A percentile compares a stretch with the other conserved stretches of the same genome.
Conservation (phyloP, 2,329 filamentous ascomycete species). For the Trichoderma sp. region DNA sequence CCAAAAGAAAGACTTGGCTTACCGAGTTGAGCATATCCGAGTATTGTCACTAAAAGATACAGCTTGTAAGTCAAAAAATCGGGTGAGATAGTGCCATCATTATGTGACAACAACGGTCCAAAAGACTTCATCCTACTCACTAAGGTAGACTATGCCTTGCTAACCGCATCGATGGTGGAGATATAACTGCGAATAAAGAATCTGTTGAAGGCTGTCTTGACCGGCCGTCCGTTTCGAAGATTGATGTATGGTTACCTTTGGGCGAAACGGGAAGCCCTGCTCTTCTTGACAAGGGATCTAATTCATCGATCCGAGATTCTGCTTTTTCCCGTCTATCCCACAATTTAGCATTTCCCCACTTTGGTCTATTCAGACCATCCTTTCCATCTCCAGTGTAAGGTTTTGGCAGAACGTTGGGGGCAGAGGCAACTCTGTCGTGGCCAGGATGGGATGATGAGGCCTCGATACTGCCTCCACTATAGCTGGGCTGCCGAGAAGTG, state of each 20-base stretch:
- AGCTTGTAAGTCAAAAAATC: neutral
- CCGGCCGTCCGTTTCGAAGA: slow-evolving; percentile 34
- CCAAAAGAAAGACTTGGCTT: neutral
- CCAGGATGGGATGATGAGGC: slow-evolving; percentile 29
- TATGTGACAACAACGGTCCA: neutral
- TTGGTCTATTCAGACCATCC: slow-evolving; percentile 20
- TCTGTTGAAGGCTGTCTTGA: slow-evolving; percentile 37
- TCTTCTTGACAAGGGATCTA: slow-evolving; percentile 38
- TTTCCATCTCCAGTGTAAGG: slow-evolving; percentile 41
- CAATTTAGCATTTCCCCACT: slow-evolving; percentile 43
- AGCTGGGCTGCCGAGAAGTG: slow-evolving; percentile 36
- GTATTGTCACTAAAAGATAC: neutral
- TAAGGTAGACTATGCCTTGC: neutral
- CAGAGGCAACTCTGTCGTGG: neutral
- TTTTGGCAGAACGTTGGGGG: slow-evolving; percentile 36
- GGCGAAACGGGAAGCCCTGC: slow-evolving; percentile 34
- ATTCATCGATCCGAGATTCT: slow-evolving; percentile 48
- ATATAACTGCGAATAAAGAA: slow-evolving; percentile 28
- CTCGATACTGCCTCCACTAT: slow-evolving; percentile 21
- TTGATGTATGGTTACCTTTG: slow-evolving; percentile 34
- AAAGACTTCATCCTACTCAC: neutral
- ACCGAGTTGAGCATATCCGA: neutral
- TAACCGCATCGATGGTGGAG: neutral
- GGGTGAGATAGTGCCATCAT: neutral
- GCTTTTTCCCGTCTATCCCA: slow-evolving; percentile 58